Percentiles rank a stretch among this genome's conserved stretches.
Conservation (phyloP, 2,329 filamentous ascomycete genomes). For the Neurospora sp. region DNA sequence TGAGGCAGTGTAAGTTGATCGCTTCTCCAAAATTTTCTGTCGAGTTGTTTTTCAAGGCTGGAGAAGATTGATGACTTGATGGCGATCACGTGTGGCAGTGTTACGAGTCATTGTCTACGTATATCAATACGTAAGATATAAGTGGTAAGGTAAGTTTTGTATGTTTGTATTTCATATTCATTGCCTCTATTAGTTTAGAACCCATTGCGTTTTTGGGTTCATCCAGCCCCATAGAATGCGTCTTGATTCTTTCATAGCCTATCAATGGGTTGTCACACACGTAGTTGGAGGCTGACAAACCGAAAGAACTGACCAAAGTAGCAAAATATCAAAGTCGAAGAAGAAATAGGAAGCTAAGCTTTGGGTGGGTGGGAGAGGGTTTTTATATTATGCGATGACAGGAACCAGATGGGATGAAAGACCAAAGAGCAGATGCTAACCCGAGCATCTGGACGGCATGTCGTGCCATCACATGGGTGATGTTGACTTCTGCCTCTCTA, state of each 20-base stretch:
- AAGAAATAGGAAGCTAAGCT: background rate
- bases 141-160: background rate
- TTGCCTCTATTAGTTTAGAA: background rate
- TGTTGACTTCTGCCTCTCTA: background rate
- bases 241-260: background rate
- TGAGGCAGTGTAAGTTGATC: background rate
- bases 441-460: background rate
- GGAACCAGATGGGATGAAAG: background rate
- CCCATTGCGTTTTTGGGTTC: background rate
- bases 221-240: background rate
- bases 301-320: background rate
- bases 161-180: background rate
- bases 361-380: background rate
- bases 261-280: background rate
- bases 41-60: background rate
- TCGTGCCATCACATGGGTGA: background rate
- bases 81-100: background rate
- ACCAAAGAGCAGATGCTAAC: background rate
- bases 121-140: too few relatives aligned
- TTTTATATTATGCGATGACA: background rate
- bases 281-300: background rate
- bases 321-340: background rate
- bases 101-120: background rate
- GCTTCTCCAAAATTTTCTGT: background rate
- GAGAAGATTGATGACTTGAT: background rate